Percentiles rank a stretch among this genome's conserved stretches.
phyloP scores from a whole-genome alignment of 306 rosid genomes.

The Trichosanthes cucumerina region DNA sequence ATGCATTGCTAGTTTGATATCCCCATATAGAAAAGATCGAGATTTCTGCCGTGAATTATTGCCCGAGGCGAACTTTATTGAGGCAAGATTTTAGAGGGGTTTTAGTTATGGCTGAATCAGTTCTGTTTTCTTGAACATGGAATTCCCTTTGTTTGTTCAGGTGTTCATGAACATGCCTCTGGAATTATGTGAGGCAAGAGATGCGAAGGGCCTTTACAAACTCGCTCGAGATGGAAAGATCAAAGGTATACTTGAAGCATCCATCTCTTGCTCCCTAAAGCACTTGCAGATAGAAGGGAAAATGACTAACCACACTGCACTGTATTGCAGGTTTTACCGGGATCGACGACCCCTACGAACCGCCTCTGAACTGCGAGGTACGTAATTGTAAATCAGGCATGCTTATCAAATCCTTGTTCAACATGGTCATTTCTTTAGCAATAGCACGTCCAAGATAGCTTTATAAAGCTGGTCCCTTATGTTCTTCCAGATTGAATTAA shows the following conservation, averaged over 20 bases:
- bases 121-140: constrained; percentile 10
- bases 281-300: not conserved
- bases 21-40: constrained; percentile 66
- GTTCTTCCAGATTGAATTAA: constrained; percentile 43
- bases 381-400: not conserved
- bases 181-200: constrained; percentile 63
- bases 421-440: not conserved
- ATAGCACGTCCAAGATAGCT: not conserved
- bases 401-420: not conserved
- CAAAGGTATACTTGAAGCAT: constrained; percentile 42
- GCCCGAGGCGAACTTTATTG: constrained; percentile 49
- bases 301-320: not conserved
- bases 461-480: not conserved
- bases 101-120: constrained; percentile 4
- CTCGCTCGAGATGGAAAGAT: constrained; percentile 87
- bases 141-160: constrained; percentile 25
- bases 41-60: constrained; percentile 66
- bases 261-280: not conserved
- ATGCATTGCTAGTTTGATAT: constrained; percentile 70
- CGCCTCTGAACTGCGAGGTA: constrained; percentile 79
- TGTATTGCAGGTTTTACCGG: constrained; percentile 66
- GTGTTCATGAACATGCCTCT: constrained; percentile 83
- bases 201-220: constrained; percentile 84
- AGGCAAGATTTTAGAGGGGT: constrained; percentile 34
- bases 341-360: constrained; percentile 80